Conservation (phyloP, 192 early-diverging fungal species). For the Coemansia brasiliensis region DNA sequence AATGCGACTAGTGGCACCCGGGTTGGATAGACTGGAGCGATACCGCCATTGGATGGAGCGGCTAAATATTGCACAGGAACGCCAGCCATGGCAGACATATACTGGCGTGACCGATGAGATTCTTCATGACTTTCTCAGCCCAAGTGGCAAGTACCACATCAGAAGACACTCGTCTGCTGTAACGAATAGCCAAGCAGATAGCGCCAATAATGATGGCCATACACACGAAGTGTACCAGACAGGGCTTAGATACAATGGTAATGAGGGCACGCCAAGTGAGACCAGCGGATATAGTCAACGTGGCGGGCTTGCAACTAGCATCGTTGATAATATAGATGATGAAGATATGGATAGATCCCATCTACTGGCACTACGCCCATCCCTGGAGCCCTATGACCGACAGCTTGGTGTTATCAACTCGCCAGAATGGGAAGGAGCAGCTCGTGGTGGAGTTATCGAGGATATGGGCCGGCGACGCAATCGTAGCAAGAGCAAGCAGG, state of each 20-base stretch:
- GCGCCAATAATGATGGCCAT: not conserved
- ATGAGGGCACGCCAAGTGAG: slow-evolving; percentile 6
- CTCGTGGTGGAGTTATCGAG: slow-evolving; percentile 10
- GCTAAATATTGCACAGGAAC: slow-evolving; percentile 29
- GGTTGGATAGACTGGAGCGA: slow-evolving; percentile 26
- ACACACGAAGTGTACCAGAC: not conserved
- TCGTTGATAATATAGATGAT: not conserved
- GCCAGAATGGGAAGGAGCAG: slow-evolving; percentile 10
- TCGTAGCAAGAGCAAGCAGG: not conserved
- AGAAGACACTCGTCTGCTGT: not conserved
- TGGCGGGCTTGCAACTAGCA: not conserved
- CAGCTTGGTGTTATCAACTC: slow-evolving; percentile 32
- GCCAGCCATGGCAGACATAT: slow-evolving; percentile 30
- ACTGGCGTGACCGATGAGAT: slow-evolving; percentile 39
- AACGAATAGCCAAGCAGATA: not conserved
- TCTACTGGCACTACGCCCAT: slow-evolving; percentile 31
- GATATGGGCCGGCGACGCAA: not conserved
- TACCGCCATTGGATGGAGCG: slow-evolving; percentile 34
- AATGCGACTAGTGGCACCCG: slow-evolving; percentile 54
- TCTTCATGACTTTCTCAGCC: slow-evolving; percentile 4
- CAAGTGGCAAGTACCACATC: not conserved
- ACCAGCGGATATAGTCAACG: not conserved
- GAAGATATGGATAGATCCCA: not conserved
- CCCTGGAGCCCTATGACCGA: slow-evolving; percentile 26
- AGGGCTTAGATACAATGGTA: not conserved